These are phyloP conservation scores for Pelargonium fulgidum DNA, from an alignment of 441 rosid species.

Conservation along the genomic window DNA sequence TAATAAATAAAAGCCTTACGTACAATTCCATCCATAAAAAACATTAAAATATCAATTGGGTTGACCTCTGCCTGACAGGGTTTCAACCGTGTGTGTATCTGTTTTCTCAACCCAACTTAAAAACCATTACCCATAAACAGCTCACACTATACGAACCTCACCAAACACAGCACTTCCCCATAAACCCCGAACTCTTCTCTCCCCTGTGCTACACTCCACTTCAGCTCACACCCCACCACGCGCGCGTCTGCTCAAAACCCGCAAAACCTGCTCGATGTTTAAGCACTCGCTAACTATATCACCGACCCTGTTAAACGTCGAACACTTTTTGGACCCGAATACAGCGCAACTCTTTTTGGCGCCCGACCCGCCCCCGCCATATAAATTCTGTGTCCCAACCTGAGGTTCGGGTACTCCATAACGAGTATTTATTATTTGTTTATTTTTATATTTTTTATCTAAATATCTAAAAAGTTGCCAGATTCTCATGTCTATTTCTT, in stretches of 20 bases:
- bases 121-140: slow-evolving; percentile 6
- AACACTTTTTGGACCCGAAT: slow-evolving; percentile 10
- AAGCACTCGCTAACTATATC: slow-evolving; percentile 8
- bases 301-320: slow-evolving; percentile 14
- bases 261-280: slow-evolving; percentile 21
- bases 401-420: slow-evolving; percentile 12
- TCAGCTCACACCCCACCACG: slow-evolving; percentile 6
- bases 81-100: background rate
- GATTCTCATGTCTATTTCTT: slow-evolving; percentile 4
- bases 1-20: too few relatives aligned
- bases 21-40: background rate
- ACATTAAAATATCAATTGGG: background rate
- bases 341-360: too few relatives aligned
- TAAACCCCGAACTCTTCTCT: slow-evolving; percentile 19
- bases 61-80: slow-evolving; percentile 1
- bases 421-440: background rate
- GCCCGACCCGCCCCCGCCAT: too few relatives aligned
- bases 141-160: background rate
- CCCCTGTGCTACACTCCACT: background rate
- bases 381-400: slow-evolving; percentile 20
- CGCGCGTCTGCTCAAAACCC: slow-evolving; percentile 20
- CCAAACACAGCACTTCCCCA: slow-evolving; percentile 12
- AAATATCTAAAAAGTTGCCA: slow-evolving; percentile 13
- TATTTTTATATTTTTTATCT: background rate
- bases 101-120: background rate